Percentiles rank a stretch among this genome's conserved stretches.
phyloP scores from a whole-genome alignment of 1,284 basidiomycete species.

The Laetiporus sulphureus region DNA sequence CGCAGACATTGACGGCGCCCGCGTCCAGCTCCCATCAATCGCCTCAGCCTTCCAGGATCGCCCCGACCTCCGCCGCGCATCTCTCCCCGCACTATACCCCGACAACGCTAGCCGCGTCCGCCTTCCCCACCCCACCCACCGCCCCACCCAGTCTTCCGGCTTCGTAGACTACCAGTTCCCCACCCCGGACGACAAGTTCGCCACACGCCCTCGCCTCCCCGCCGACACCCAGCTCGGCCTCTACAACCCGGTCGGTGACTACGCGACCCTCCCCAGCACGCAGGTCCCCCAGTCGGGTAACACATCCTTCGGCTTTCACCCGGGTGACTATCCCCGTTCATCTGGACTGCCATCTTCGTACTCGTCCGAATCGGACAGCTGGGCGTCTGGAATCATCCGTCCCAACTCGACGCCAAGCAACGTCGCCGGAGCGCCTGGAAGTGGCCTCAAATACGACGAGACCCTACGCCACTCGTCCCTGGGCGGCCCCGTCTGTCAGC shows the following conservation, averaged over 20 bases:
- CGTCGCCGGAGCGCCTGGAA: slow-evolving; percentile 29
- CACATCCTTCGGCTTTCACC: slow-evolving; percentile 17
- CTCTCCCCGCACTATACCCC: slow-evolving; percentile 52
- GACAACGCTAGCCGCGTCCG: slow-evolving; percentile 34
- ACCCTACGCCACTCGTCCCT: slow-evolving; percentile 56
- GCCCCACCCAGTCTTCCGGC: slow-evolving; percentile 41
- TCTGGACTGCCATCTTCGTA: slow-evolving; percentile 30
- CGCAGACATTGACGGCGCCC: slow-evolving; percentile 35
- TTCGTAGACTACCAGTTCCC: slow-evolving; percentile 61
- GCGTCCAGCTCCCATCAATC: slow-evolving; percentile 68
- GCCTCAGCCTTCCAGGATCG: slow-evolving; percentile 61
- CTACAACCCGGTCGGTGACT: slow-evolving; percentile 34
- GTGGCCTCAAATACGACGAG: slow-evolving; percentile 59
- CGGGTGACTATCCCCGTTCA: slow-evolving; percentile 16
- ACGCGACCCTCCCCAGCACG: slow-evolving; percentile 34
- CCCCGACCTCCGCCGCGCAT: slow-evolving; percentile 51
- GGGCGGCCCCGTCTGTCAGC: slow-evolving; percentile 45
- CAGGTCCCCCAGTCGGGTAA: no score
- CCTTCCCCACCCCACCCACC: slow-evolving; percentile 31
- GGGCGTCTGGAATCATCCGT: slow-evolving; percentile 34
- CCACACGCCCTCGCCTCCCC: slow-evolving; percentile 40
- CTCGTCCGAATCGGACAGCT: slow-evolving; percentile 33
- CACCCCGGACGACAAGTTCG: slow-evolving; percentile 29
- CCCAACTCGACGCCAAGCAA: slow-evolving; percentile 47
- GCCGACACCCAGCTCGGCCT: slow-evolving; percentile 43